These are phyloP conservation scores for Talaromyces rugulosus DNA, from an alignment of 2,329 filamentous ascomycete genomes.

Conservation along the genomic window DNA sequence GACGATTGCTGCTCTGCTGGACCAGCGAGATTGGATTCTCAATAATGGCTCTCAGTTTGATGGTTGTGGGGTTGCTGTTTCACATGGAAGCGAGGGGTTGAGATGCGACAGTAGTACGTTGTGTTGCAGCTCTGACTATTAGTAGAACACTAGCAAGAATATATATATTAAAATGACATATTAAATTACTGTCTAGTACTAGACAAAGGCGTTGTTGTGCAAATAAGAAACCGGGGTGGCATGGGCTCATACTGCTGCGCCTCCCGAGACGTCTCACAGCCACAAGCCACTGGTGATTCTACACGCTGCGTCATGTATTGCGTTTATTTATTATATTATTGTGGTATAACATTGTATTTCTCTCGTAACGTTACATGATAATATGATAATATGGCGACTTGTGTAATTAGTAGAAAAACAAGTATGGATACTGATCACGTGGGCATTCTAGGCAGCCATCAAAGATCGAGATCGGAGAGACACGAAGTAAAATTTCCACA, in stretches of 20 bases:
- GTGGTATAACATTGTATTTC: not conserved
- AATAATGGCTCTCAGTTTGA: not conserved
- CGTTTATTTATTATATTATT: not conserved
- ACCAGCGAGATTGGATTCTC: not conserved
- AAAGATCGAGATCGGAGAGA: not conserved
- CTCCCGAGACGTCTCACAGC: not conserved
- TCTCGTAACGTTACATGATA: not conserved
- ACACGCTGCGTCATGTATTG: not conserved
- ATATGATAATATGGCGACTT: not conserved
- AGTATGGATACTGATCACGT: not conserved
- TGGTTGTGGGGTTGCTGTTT: not conserved
- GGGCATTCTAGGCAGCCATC: not conserved
- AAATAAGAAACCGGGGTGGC: not conserved
- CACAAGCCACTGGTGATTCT: not conserved
- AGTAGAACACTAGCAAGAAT: not conserved
- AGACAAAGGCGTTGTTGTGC: not conserved
- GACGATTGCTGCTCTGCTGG: not conserved
- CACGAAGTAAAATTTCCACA: not conserved
- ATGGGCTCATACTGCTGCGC: not conserved
- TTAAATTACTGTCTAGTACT: not conserved
- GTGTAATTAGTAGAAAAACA: not conserved
- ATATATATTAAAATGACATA: not conserved
- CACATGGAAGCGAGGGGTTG: not conserved
- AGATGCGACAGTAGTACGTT: not conserved
- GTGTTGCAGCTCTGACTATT: not conserved